These are phyloP conservation scores for Calonectria henricotiae DNA, from an alignment of 2,329 filamentous ascomycete genomes.

Conservation along the genomic window DNA sequence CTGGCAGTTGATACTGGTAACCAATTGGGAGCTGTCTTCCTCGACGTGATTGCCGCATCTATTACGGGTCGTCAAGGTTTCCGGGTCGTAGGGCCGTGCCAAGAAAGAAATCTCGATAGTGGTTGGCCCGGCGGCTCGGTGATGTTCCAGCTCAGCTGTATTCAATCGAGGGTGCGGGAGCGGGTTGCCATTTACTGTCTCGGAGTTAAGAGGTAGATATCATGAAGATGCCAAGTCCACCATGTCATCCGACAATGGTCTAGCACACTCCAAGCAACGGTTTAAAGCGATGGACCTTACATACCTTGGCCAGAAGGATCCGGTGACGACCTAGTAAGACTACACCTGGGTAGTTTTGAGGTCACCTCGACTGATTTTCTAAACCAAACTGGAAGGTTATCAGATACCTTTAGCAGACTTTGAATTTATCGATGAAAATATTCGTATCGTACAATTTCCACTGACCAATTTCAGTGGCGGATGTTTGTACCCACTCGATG, in stretches of 20 bases:
- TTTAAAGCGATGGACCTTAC: neutral
- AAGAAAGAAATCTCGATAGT: neutral
- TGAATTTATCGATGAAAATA: neutral
- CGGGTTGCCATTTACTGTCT: neutral
- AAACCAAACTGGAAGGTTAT: neutral
- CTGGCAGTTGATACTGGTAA: neutral
- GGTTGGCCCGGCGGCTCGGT: constrained; percentile 12
- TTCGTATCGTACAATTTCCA: neutral
- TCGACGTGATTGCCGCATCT: neutral
- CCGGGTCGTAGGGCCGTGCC: constrained; percentile 4
- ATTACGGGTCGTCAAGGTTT: neutral
- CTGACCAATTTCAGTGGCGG: no score
- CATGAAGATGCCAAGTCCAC: no score
- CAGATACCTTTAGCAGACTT: neutral
- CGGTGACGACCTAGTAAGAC: neutral
- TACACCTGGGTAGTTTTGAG: neutral
- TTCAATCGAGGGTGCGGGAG: neutral
- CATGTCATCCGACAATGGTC: neutral
- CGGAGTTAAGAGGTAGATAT: constrained; percentile 1
- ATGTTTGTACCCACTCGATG: no score
- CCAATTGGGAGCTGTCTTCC: neutral
- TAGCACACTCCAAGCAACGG: no score
- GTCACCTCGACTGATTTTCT: neutral
- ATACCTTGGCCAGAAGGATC: neutral
- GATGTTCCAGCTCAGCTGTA: constrained; percentile 6